phyloP scores from a whole-genome alignment of 345 rosid genomes.

The Noccaea caerulescens region DNA sequence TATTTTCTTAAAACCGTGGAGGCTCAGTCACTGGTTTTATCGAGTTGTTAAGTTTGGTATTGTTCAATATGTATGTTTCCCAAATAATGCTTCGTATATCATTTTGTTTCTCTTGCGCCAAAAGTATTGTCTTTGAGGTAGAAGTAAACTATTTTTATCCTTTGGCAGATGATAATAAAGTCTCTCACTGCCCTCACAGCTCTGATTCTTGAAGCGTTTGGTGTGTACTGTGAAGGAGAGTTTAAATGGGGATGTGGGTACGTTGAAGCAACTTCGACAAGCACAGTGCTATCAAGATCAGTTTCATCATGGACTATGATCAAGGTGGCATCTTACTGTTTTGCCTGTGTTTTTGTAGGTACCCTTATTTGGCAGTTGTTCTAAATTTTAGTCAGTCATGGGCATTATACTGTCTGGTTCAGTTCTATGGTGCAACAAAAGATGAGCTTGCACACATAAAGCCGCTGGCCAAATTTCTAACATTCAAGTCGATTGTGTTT shows the following conservation, averaged over 20 bases:
- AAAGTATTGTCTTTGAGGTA: slow-evolving; percentile 7
- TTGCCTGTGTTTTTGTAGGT: slow-evolving; percentile 57
- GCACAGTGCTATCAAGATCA: slow-evolving; percentile 10
- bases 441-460: slow-evolving; percentile 91
- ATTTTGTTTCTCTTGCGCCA: slow-evolving; percentile 21
- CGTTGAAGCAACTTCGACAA: slow-evolving; percentile 41
- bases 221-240: slow-evolving; percentile 97
- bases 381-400: slow-evolving; percentile 98
- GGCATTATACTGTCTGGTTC: slow-evolving; percentile 98
- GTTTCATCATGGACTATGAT: slow-evolving; percentile 11
- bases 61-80: slow-evolving; percentile 93
- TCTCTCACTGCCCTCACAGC: slow-evolving; percentile 78
- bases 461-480: slow-evolving; percentile 91
- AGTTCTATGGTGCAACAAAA: slow-evolving; percentile 84
- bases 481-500: slow-evolving; percentile 94
- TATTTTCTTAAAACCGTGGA: slow-evolving; percentile 77
- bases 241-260: slow-evolving; percentile 92
- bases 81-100: slow-evolving; percentile 21
- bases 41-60: slow-evolving; percentile 96
- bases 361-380: slow-evolving; percentile 93
- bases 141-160: slow-evolving; percentile 35
- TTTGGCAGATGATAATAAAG: slow-evolving; percentile 92
- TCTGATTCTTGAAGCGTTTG: slow-evolving; percentile 87
- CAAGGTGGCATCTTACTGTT: slow-evolving; percentile 21
- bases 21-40: slow-evolving; percentile 93